These are phyloP conservation scores for Allantophomopsis lycopodina DNA, from an alignment of 2,329 filamentous ascomycete species.

Conservation along the genomic window DNA sequence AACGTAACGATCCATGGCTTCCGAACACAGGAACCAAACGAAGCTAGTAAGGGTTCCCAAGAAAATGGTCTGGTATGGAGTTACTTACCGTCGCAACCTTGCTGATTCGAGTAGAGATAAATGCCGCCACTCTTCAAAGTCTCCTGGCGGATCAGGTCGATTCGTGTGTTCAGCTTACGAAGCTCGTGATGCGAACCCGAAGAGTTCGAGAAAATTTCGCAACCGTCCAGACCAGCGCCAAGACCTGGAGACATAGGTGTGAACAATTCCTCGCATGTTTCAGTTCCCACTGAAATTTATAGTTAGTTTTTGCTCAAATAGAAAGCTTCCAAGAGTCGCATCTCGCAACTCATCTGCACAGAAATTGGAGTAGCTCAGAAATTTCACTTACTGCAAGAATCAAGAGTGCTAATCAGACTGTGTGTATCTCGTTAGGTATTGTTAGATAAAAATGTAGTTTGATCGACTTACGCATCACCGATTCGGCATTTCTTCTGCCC, in stretches of 20 bases:
- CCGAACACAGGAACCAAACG: no score
- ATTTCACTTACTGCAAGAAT: constrained; percentile 16
- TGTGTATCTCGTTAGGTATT: no score
- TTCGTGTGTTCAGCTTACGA: constrained; percentile 48
- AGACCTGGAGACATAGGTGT: constrained; percentile 43
- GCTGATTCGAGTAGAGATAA: constrained; percentile 48
- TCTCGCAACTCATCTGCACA: no score
- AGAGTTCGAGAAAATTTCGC: constrained; percentile 60
- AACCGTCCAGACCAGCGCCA: constrained; percentile 51
- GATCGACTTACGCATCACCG: constrained; percentile 37
- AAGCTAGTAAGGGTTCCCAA: no score
- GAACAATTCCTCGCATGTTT: constrained; percentile 59
- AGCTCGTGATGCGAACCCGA: constrained; percentile 56
- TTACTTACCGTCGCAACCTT: constrained; percentile 30
- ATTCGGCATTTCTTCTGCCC: constrained; percentile 35
- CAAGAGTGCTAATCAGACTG: background rate
- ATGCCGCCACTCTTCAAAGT: constrained; percentile 48
- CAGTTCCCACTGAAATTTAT: constrained; percentile 30
- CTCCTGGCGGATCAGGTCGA: constrained; percentile 52
- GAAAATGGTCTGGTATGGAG: background rate
- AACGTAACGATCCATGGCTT: no score
- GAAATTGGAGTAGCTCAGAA: no score
- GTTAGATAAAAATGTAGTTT: no score
- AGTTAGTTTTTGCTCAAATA: background rate
- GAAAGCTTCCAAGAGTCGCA: constrained; percentile 6